Evolutionary conservation across 148 eudicot species (phyloP), one percentile per base, ranked within the genome.

Genomic region (Rhododendron kiyosumense): DNA sequence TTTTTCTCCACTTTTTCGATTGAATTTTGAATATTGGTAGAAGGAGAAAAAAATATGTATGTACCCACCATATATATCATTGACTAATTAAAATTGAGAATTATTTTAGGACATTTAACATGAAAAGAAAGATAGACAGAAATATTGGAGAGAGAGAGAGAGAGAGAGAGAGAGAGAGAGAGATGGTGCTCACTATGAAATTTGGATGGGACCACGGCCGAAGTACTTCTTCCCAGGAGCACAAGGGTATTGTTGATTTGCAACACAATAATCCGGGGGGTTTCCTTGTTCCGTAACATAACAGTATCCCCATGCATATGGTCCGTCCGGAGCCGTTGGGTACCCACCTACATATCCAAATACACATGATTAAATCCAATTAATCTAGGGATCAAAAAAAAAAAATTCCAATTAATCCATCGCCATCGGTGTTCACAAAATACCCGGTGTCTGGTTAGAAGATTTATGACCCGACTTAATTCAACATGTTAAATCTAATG

Each of bases 151-250:
- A 38, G 43, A 38, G 43, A 38, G 43, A 36, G 38, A 38, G 6
- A 54, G 22, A 54, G 22, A 54, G 17, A 17, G 36, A 34, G 36
- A 1, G 36, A 1, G 69, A 15, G 34, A 17, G 6, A 17, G 22
- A 54, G 15, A 17, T n/a, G 9, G 5, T 9, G 79, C 92, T 86
- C 81, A 93, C 94, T 90, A 84, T 2, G 94, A 84, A 79, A 93
- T 59, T 87, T 92, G 95, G 82, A 93, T 92, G 0, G 95, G 94
- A n/a, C 93, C 95, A 14, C 94, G 89, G 18, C 94, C 94, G 59
- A 74, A 93, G 84, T 93, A 93, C 24, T 45, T 76, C 85, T 88
- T 87, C 4, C 93, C 91, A 15, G 94, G 54, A 71, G 89, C 88
- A 43, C 95, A 93, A 6, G 95, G 95, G 82, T 84, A 90, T 8